These are phyloP conservation scores for Aspergillus terreus DNA, from an alignment of 2,329 filamentous ascomycete species.

Conservation along the genomic window DNA sequence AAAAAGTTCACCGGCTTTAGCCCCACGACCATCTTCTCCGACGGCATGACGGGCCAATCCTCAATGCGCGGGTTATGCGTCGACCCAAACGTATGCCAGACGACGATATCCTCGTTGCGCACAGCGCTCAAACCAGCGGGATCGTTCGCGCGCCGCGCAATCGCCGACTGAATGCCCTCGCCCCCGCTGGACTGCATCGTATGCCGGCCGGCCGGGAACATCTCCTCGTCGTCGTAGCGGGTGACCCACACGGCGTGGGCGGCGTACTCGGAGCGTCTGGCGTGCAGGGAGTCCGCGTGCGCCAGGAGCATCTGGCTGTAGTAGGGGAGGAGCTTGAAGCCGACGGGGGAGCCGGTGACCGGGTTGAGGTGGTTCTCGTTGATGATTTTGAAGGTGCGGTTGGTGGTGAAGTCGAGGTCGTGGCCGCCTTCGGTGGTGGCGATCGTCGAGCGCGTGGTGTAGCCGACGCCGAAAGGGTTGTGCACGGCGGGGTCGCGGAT, in stretches of 20 bases:
- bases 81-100: slow-evolving; percentile 36
- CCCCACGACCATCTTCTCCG: slow-evolving; percentile 17
- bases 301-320: slow-evolving; percentile 57
- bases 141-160: slow-evolving; percentile 21
- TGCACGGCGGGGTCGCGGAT: slow-evolving; percentile 32
- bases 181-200: slow-evolving; percentile 46
- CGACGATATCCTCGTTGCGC: slow-evolving; percentile 27
- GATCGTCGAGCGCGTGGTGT: slow-evolving; percentile 42
- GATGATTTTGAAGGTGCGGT: slow-evolving; percentile 56
- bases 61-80: slow-evolving; percentile 42
- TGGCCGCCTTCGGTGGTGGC: slow-evolving; percentile 44
- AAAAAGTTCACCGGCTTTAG: slow-evolving; percentile 12
- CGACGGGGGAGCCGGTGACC: slow-evolving; percentile 49
- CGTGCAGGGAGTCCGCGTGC: slow-evolving; percentile 45
- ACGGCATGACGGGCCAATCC: slow-evolving; percentile 39
- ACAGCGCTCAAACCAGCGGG: slow-evolving; percentile 34
- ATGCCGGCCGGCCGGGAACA: slow-evolving; percentile 48
- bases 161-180: slow-evolving; percentile 20
- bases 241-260: slow-evolving; percentile 53
- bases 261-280: slow-evolving; percentile 49
- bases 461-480: slow-evolving; percentile 53
- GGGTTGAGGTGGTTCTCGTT: slow-evolving; percentile 49
- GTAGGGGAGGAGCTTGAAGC: slow-evolving; percentile 51
- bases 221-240: slow-evolving; percentile 47
- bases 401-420: slow-evolving; percentile 32